Base-by-base conservation (phyloP, 768 basidiomycete genomes). In the Pholiota conissans region DNA sequence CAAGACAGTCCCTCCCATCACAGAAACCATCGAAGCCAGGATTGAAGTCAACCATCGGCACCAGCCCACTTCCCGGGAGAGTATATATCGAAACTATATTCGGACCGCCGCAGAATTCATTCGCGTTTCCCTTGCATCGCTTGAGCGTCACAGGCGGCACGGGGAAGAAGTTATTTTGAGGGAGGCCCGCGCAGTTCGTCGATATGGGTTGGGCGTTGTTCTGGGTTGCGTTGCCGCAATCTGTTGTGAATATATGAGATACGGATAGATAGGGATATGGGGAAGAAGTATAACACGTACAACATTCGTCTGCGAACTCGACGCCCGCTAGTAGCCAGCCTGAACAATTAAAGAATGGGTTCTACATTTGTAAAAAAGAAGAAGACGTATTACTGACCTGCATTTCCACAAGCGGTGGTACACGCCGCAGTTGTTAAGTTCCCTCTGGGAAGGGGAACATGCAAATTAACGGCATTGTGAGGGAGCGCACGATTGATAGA, bases 71-170 rank as follows among this genome's bases (percentile, higher is more conserved):
- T 22, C 30, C 49, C 2, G 49, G 48, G 8, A 50, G 32, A 7
- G 32, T 50, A n/a, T 50, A 50, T 14, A 50, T 34, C 28, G 49
- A 30, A 8, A 49, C 0, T 11, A 49, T 49, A 30, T 49, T 28
- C n/a, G 48, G 48, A 3, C 48, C 48, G n/a, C 48, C 48, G 18
- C 48, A 49, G 27, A 49, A 49, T 18, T 49, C 48, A 13, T 49
- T 14, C 7, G 13, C 48, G 18, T 49, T 49, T 14, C 48, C 48
- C 9, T 26, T 49, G 29, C 48, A 49, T 3, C 27, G 26, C 48
- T 29, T 50, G 2, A 50, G 49, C 20, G 49, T 32, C n/a, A n/a
- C n/a, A n/a, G n/a, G n/a, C n/a, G n/a, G n/a, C n/a, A n/a, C n/a
- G n/a, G n/a, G n/a, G n/a, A n/a, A n/a, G n/a, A n/a, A n/a, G n/a